These are phyloP conservation scores for Aspergillus sparsus DNA, from an alignment of 495 filamentous ascomycete genomes.

Conservation along the genomic window DNA sequence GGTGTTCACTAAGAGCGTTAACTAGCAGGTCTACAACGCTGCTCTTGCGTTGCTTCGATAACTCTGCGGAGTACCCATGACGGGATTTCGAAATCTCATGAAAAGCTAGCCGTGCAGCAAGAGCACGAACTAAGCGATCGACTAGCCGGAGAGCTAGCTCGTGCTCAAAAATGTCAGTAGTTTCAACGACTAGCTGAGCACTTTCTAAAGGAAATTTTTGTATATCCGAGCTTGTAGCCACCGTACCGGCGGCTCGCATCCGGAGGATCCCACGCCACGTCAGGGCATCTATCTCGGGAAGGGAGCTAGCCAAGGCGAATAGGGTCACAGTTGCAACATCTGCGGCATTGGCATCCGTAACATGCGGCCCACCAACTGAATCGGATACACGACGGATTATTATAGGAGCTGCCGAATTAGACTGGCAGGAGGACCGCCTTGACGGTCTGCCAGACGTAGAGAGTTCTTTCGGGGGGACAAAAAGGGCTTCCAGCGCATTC, in stretches of 20 bases:
- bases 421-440: constrained; percentile 41
- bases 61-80: constrained; percentile 34
- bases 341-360: constrained; percentile 58
- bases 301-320: constrained; percentile 55
- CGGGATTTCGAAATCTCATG: constrained; percentile 53
- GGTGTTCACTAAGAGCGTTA: constrained; percentile 42
- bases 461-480: constrained; percentile 62
- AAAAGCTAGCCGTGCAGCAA: constrained; percentile 54
- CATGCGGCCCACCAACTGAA: constrained; percentile 33
- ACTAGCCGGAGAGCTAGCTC: constrained; percentile 60
- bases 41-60: constrained; percentile 32
- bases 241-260: constrained; percentile 54
- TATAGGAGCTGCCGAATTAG: constrained; percentile 29
- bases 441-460: constrained; percentile 35
- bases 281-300: constrained; percentile 46
- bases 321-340: constrained; percentile 57
- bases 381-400: constrained; percentile 34
- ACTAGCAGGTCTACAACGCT: constrained; percentile 44
- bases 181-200: constrained; percentile 36
- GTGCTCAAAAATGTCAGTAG: constrained; percentile 60
- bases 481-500: constrained; percentile 67
- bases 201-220: constrained; percentile 34
- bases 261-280: constrained; percentile 54
- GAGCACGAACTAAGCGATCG: constrained; percentile 54
- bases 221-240: constrained; percentile 49